A percentile compares a stretch with the other conserved stretches of the same genome.
phyloP scores from a whole-genome alignment of 2,329 filamentous ascomycete genomes.

The Diaporthe caulivora region DNA sequence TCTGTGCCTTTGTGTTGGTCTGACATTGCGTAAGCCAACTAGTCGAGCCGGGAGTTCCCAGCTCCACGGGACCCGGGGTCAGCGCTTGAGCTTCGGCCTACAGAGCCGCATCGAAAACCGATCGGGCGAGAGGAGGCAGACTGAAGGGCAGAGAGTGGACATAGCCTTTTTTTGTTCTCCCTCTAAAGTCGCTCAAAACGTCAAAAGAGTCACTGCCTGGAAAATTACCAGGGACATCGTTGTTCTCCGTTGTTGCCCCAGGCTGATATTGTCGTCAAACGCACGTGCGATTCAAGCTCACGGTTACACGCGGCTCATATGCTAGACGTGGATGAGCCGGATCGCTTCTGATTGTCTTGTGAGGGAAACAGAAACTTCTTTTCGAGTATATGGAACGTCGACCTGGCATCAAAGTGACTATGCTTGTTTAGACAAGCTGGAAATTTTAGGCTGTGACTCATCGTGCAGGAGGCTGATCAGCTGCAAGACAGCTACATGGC shows the following conservation, averaged over 20 bases:
- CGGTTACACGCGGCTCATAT: constrained; percentile 10
- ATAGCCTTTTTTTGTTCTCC: background rate
- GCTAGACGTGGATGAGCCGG: background rate
- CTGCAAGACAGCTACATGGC: background rate
- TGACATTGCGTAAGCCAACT: constrained; percentile 16
- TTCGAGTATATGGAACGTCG: background rate
- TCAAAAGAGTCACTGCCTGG: background rate
- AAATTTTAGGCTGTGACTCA: background rate
- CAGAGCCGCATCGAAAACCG: constrained; percentile 12
- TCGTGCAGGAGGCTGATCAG: background rate
- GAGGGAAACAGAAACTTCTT: background rate
- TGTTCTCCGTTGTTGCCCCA: background rate
- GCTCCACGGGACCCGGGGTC: background rate
- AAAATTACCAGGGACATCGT: background rate
- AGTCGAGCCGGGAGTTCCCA: constrained; percentile 22
- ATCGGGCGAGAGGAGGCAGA: background rate
- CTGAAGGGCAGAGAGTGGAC: background rate
- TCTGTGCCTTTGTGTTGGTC: constrained; percentile 6
- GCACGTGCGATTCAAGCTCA: background rate
- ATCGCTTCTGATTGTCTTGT: background rate
- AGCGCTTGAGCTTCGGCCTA: constrained; percentile 1
- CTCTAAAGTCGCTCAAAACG: too few relatives aligned
- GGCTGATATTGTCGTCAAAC: background rate
- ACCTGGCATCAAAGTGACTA: background rate
- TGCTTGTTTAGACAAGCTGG: background rate